Base-by-base conservation (phyloP, 2,329 filamentous ascomycete species). In the Arthrocladium fulminans region DNA sequence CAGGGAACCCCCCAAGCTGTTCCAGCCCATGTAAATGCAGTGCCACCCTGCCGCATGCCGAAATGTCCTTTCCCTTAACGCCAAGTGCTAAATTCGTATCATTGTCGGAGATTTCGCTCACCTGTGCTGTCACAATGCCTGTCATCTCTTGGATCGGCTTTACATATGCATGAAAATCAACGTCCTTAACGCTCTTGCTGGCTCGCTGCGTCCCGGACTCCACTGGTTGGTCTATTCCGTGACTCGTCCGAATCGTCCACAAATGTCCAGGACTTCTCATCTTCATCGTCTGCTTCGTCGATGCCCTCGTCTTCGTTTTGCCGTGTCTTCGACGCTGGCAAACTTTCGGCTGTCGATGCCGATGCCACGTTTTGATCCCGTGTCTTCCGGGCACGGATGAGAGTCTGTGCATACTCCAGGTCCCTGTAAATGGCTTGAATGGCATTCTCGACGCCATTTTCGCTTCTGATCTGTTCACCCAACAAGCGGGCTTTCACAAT, bases 351-450 rank as follows among this genome's bases (percentile, higher is more conserved):
- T 4, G 32, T 40, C 5, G 63, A 66, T 13, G 59, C 51, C 42
- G 61, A 67, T 2, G 61, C 63, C 15, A 20, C 41, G 13, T 32
- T 32, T 27, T 48, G 45, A 25, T 41, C 23, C 23, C 23, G 32
- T n/a, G 39, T 32, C 32, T 37, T 44, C 42, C 65, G 69, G 60
- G 81, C 78, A 65, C 84, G 86, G 63, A 95, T 84, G 38, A 97
- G 73, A 13, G 83, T 84, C 65, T 80, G 86, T 30, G 92, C 89
- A 60, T 96, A 96, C 63, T 97, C 92, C 48, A 97, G 76, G 63
- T 97, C 90, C 35, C 92, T 84, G 63, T 97, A 98, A 49, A 98
- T 86, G 51, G 81, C 86, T 65, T 95, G 86, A 53, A 97, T 92
- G 4, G 90, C 92, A 3, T 76, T 85, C 41, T 84, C 81, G n/a